Base-by-base conservation (phyloP, 371 early-diverging fungal species). In the Actinomortierella wolfii region DNA sequence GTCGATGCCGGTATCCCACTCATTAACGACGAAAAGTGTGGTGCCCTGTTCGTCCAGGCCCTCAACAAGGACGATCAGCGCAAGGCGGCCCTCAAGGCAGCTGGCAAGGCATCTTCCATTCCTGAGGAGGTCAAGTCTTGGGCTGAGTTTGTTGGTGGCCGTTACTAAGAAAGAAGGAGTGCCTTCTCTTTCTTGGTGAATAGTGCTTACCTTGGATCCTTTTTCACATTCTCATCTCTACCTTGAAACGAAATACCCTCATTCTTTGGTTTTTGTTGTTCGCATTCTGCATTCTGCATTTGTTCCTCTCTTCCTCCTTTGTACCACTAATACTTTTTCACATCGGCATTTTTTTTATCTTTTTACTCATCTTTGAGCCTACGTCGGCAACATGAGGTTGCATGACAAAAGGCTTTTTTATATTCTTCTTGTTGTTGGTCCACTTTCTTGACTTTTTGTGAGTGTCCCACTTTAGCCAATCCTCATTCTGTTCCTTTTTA, bases 1-100 rank as follows among this genome's bases (percentile, higher is more conserved):
- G 94, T 97, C 6, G 95, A 94, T 64, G 87, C 94, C 60, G 94
- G 92, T 42, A 86, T 95, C 58, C 93, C 94, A 13, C 75, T 95
- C 44, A 76, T 97, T 68, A 97, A 94, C 59, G 93, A 97, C 65
- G 80, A 86, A 75, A 85, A 91, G 65, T 88, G 88, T 28, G 93
- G 92, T 39, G 83, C 83, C 43, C 70, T 94, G 62, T 90, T 95
- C 55, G 90, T 88, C n/a, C 89, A 97, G 54, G 86, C 93, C 20
- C 67, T 88, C 50, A 78, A 79, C 43, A 86, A 79, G 62, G 63
- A 74, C 41, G 71, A 56, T n/a, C 67, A 58, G 25, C 67, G 65
- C 52, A 81, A 83, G 54, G 69, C 77, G 20, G 69, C 57, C 2
- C 66, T 78, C 43, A 57, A 20, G 7, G 47, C 54, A 21, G 61